Evolutionary conservation across 306 rosid species (phyloP).

Genomic region (Vicia sativa): DNA sequence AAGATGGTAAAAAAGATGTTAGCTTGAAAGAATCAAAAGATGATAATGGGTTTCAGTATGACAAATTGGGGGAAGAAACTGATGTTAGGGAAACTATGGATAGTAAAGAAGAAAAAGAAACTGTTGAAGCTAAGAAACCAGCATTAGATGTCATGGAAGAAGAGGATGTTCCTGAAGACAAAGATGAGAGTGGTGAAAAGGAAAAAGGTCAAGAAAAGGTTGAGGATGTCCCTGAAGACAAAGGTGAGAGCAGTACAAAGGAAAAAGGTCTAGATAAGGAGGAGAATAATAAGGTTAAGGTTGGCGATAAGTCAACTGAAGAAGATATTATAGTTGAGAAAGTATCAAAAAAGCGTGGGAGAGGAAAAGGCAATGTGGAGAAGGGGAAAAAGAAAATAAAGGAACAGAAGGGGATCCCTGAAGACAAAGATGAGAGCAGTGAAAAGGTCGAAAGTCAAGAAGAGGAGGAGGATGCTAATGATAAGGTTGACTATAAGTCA

Average conservation of each 20-base stretch:
- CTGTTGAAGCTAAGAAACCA: slow-evolving; percentile 35
- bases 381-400: slow-evolving; percentile 40
- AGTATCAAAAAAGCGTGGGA: background rate
- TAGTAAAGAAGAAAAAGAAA: slow-evolving; percentile 42
- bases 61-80: too few species aligned
- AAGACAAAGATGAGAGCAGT: slow-evolving; percentile 14
- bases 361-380: slow-evolving; percentile 39
- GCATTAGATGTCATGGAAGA: slow-evolving; percentile 34
- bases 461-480: slow-evolving; percentile 18
- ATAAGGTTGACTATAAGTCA: slow-evolving; percentile 32
- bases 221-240: background rate
- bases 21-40: slow-evolving; percentile 44
- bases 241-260: background rate
- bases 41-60: slow-evolving; percentile 18
- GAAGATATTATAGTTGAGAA: background rate
- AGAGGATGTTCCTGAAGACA: slow-evolving; percentile 11
- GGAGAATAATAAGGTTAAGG: slow-evolving; percentile 18
- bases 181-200: slow-evolving; percentile 23
- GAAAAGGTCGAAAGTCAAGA: slow-evolving; percentile 27
- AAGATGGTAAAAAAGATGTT: slow-evolving; percentile 19
- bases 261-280: slow-evolving; percentile 2
- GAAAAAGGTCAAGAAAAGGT: slow-evolving; percentile 22
- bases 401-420: background rate
- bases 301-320: slow-evolving; percentile 15
- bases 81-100: too few species aligned